Percentiles rank a stretch among this genome's conserved stretches.
Evolutionary conservation across 2,329 filamentous ascomycete genomes (phyloP).

Genomic region (Claviceps fusiformis): DNA sequence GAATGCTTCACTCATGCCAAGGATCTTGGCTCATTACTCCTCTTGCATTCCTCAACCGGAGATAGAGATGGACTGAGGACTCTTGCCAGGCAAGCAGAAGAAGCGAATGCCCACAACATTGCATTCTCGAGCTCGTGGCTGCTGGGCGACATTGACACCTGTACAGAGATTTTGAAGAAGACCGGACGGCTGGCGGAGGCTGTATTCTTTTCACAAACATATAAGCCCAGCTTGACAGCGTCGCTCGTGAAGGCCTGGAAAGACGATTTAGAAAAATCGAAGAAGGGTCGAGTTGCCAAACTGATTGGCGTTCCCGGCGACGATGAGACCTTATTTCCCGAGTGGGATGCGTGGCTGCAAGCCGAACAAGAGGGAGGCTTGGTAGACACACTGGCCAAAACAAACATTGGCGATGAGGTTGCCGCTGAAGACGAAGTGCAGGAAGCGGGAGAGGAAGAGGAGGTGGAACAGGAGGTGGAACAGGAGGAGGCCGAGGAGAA

Average conservation of each 20-base stretch:
- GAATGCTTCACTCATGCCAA: constrained; percentile 89
- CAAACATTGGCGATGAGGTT: constrained; percentile 4
- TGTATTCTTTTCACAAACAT: constrained; percentile 86
- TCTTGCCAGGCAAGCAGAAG: constrained; percentile 62
- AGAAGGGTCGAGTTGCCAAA: constrained; percentile 75
- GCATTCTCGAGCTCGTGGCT: constrained; percentile 88
- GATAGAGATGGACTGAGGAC: constrained; percentile 60
- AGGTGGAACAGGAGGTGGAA: constrained; percentile 8
- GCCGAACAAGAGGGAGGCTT: constrained; percentile 60
- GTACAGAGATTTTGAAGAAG: constrained; percentile 63
- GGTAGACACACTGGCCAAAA: constrained; percentile 5
- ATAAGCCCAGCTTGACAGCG: constrained; percentile 67
- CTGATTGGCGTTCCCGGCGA: constrained; percentile 70
- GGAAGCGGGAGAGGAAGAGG: constrained; percentile 11
- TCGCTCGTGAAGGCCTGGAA: constrained; percentile 70
- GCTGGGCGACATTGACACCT: constrained; percentile 67
- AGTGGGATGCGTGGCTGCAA: constrained; percentile 84
- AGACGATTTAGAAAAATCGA: constrained; percentile 63
- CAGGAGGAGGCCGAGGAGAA: constrained; percentile 11
- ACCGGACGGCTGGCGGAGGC: constrained; percentile 76
- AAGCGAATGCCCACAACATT: constrained; percentile 74
- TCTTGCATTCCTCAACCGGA: constrained; percentile 77
- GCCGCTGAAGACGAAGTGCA: constrained; percentile 6
- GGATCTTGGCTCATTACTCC: constrained; percentile 76
- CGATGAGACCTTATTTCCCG: constrained; percentile 81